Evolutionary conservation across 1,284 basidiomycete genomes (phyloP).

Genomic region (Trichosporon coremiiforme): DNA sequence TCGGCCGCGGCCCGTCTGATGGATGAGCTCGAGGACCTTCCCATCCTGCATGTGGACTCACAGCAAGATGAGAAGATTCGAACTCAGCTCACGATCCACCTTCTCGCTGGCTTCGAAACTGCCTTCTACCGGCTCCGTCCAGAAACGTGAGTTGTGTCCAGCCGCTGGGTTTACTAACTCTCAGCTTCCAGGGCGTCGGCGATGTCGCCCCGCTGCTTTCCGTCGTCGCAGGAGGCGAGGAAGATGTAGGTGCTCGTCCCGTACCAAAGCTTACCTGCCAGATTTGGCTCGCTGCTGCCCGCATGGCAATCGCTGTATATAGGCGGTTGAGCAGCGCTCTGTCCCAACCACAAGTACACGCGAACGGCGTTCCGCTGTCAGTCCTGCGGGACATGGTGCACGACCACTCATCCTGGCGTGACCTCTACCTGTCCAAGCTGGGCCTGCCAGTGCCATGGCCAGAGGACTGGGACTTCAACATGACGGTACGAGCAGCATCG

Average conservation of each 20-base stretch:
- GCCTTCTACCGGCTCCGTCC: conserved; percentile 67
- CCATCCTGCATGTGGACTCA: not conserved
- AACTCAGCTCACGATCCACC: conserved; percentile 58
- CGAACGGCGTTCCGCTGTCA: conserved; percentile 72
- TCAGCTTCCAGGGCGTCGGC: conserved; percentile 1
- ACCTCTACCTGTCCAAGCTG: conserved; percentile 71
- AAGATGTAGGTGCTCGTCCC: conserved; percentile 62
- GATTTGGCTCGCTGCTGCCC: conserved; percentile 63
- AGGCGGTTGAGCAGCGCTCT: conserved; percentile 75
- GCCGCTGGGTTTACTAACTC: not conserved
- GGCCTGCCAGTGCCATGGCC: conserved; percentile 82
- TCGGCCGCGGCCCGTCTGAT: conserved; percentile 36
- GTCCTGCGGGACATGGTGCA: conserved; percentile 64
- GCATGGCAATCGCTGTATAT: conserved; percentile 74
- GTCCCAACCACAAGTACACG: conserved; percentile 72
- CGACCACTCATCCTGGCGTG: conserved; percentile 72
- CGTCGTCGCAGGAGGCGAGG: conserved; percentile 22
- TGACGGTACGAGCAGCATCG: conserved; percentile 71
- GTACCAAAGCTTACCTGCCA: conserved; percentile 26
- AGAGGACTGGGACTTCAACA: conserved; percentile 84
- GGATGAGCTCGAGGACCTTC: conserved; percentile 17
- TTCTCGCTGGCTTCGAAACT: conserved; percentile 62
- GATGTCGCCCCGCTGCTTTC: conserved; percentile 19
- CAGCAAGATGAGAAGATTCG: conserved; percentile 36
- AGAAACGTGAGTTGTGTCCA: conserved; percentile 35